Percentiles rank a stretch among this genome's conserved stretches.
phyloP scores from a whole-genome alignment of 2,329 filamentous ascomycete genomes.

The Zasmidium angulare region DNA sequence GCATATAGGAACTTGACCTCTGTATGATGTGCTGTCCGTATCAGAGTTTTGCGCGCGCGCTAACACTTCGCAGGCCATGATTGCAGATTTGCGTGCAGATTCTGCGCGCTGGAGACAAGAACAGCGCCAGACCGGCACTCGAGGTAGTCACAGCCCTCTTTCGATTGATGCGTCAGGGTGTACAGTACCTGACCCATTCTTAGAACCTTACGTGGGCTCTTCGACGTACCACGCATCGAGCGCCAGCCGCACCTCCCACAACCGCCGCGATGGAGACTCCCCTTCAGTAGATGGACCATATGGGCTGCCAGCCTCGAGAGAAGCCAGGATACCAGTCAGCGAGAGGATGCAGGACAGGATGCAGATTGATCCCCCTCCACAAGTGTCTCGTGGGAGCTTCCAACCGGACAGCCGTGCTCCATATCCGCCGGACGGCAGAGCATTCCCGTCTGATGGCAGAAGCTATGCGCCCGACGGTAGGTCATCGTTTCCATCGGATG shows the following conservation, averaged over 20 bases:
- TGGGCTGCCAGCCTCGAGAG: slow-evolving; percentile 23
- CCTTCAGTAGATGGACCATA: slow-evolving; percentile 34
- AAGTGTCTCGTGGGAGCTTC: slow-evolving; percentile 22
- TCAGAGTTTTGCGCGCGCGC: neutral
- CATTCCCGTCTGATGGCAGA: slow-evolving; percentile 26
- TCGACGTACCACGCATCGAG: slow-evolving; percentile 47
- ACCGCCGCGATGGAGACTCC: slow-evolving; percentile 40
- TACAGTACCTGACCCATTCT: slow-evolving; percentile 37
- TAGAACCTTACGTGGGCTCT: slow-evolving; percentile 32
- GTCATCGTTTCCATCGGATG: slow-evolving; percentile 27
- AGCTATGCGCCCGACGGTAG: slow-evolving; percentile 25
- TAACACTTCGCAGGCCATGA: slow-evolving; percentile 46
- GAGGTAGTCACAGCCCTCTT: slow-evolving; percentile 48
- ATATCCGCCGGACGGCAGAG: slow-evolving; percentile 25
- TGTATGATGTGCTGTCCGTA: slow-evolving; percentile 35
- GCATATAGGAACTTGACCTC: slow-evolving; percentile 52
- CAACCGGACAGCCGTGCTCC: slow-evolving; percentile 23
- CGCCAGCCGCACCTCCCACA: slow-evolving; percentile 41
- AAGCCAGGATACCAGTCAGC: slow-evolving; percentile 27
- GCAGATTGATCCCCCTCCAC: slow-evolving; percentile 31
- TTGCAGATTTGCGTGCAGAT: slow-evolving; percentile 49
- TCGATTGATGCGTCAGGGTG: slow-evolving; percentile 42
- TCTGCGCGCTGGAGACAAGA: slow-evolving; percentile 47
- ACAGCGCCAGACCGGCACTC: slow-evolving; percentile 36
- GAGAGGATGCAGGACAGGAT: slow-evolving; percentile 32